Percentiles rank a stretch among this genome's conserved stretches.
phyloP scores from a whole-genome alignment of 2,329 filamentous ascomycete genomes.

The Nectriaceae sp. region DNA sequence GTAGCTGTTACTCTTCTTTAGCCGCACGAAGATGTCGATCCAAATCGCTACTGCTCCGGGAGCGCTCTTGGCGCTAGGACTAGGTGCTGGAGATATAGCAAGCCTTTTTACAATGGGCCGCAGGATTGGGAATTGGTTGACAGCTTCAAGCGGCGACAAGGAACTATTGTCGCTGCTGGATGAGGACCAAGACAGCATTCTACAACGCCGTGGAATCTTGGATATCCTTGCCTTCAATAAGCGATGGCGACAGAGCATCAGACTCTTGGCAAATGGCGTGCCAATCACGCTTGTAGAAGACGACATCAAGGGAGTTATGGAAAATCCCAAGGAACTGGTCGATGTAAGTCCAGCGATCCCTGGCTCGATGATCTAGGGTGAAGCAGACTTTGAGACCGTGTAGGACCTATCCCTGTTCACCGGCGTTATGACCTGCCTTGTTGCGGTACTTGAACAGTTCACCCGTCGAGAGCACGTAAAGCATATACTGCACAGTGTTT shows the following conservation, averaged over 20 bases:
- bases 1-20: too few species aligned
- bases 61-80: not conserved
- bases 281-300: not conserved
- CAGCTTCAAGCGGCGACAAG: not conserved
- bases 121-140: not conserved
- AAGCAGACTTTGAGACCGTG: too few species aligned
- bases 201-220: not conserved
- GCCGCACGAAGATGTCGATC: too few species aligned
- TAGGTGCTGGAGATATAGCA: not conserved
- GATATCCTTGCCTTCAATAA: not conserved
- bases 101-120: not conserved
- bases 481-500: not conserved
- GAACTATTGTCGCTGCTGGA: not conserved
- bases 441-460: not conserved
- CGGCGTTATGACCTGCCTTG: not conserved
- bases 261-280: not conserved
- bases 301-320: not conserved
- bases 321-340: too few species aligned
- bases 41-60: not conserved
- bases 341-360: not conserved
- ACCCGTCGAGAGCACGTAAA: not conserved
- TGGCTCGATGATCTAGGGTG: too few species aligned
- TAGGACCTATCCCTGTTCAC: not conserved
- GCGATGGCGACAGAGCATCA: not conserved
- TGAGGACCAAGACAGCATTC: not conserved